Percentiles rank a stretch among this genome's conserved stretches.
These are phyloP conservation scores for Chenopodium suecicum DNA, from an alignment of 148 eudicot species.

Conservation along the genomic window DNA sequence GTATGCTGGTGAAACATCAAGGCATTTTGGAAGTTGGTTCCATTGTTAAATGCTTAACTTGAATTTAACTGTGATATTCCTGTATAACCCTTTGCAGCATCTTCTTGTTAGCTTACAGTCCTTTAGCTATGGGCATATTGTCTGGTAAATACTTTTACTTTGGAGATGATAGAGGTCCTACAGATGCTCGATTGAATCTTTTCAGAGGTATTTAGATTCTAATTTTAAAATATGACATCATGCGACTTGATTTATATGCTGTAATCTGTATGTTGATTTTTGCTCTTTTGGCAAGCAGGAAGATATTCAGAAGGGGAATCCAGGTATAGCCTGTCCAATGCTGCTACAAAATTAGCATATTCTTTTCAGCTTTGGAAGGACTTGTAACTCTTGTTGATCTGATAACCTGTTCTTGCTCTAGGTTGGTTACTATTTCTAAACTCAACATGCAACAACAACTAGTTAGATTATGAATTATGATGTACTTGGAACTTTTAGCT, in stretches of 20 bases:
- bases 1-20: no score
- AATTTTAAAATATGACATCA: background rate
- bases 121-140: constrained; percentile 91
- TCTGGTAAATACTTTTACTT: constrained; percentile 84
- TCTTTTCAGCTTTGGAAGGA: background rate
- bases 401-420: background rate
- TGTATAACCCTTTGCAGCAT: constrained; percentile 39
- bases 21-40: no score
- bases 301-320: constrained; percentile 87
- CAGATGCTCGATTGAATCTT: constrained; percentile 76
- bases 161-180: constrained; percentile 53
- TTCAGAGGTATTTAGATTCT: constrained; percentile 48
- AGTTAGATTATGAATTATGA: background rate
- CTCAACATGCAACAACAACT: background rate
- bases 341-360: constrained; percentile 37
- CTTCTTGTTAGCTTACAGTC: constrained; percentile 83
- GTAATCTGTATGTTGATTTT: background rate
- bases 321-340: constrained; percentile 65
- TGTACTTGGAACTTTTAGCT: background rate
- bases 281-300: constrained; percentile 37
- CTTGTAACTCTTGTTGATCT: background rate
- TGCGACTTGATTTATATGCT: background rate
- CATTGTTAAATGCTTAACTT: background rate
- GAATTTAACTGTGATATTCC: background rate
- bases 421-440: no score